Evolutionary conservation across 352 stramenopile species (phyloP).

Genomic region (Phytophthora fragariaefolia): DNA sequence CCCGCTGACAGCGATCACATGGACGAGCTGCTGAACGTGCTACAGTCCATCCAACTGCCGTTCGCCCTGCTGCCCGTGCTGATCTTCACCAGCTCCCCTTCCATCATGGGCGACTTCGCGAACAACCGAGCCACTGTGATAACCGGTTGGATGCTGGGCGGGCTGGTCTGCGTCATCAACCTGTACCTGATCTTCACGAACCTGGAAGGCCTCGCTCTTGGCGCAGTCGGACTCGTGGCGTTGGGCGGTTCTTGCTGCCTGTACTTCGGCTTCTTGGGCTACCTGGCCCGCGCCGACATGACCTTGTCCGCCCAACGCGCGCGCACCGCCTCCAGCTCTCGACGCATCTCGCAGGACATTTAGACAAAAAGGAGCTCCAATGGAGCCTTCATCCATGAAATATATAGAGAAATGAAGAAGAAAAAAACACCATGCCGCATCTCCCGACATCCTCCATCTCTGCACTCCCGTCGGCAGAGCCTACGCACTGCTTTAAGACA

Average conservation of each 20-base stretch:
- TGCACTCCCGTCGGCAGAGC: no score
- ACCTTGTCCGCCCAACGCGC: conserved; percentile 23
- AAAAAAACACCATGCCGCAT: no score
- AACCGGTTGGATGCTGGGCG: conserved; percentile 62
- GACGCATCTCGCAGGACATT: conserved; percentile 23
- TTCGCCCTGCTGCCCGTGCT: conserved; percentile 92
- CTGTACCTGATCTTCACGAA: conserved; percentile 80
- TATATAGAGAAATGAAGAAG: conserved; percentile 10
- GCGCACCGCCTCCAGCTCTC: conserved; percentile 29
- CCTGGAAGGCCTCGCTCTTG: conserved; percentile 57
- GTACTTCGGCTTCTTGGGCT: conserved; percentile 83
- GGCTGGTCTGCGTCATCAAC: conserved; percentile 78
- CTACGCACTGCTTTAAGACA: no score
- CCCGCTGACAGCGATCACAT: conserved; percentile 85
- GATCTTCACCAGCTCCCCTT: conserved; percentile 80
- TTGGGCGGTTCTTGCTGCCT: conserved; percentile 44
- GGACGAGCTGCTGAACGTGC: conserved; percentile 92
- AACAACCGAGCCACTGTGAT: conserved; percentile 56
- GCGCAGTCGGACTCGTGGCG: conserved; percentile 34
- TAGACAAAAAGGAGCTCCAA: conserved; percentile 7
- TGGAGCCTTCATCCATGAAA: no score
- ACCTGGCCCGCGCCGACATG: conserved; percentile 61
- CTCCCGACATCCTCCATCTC: no score
- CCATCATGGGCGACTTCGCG: conserved; percentile 85
- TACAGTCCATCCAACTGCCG: conserved; percentile 93